Base-by-base conservation (phyloP, 305 asterid species). In the Fraxinus greggii region DNA sequence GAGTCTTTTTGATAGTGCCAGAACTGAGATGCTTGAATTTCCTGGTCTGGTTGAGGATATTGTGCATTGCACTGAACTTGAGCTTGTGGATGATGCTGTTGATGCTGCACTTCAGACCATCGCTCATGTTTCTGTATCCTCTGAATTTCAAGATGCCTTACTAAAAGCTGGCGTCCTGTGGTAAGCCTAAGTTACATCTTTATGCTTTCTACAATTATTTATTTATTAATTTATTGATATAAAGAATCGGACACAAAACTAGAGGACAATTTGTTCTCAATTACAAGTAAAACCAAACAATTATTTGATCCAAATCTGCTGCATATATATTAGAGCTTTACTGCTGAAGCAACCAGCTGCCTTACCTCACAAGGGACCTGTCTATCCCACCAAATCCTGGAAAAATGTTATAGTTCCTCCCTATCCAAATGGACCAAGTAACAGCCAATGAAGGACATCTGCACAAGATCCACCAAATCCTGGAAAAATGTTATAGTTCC, bases 1-100 rank as follows among this genome's bases (percentile, higher is more conserved):
- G 88, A 96, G 97, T 90, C 97, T 86, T 87, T 94, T 96, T 89
- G 98, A 91, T 83, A 94, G 97, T 87, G 98, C 98, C 80, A 90
- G 98, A 89, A 59, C 80, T 86, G 97, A 91, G 92, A 91, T 94
- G 92, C 95, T 93, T 32, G 94, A 89, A 77, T 85, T 89, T 83
- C 82, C 97, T 86, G 98, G 99, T 76, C 87, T 94, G 77, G 95
- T 97, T 84, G 98, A 94, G 84, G 96, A 94, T 88, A 93, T 94
- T 79, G 96, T 94, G 73, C 99, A 90, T 84, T 97, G 98, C 89
- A 93, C 97, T 2, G 95, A 94, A 84, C 97, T 97, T 80, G 98
- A 93, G 91, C 98, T 93, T 85, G 98, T 91, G 76, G 89, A 91
- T 72, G 84, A 90, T 79, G 96, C 98, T 80, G 92, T 93, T 82